These are phyloP conservation scores for Colletotrichum sp. DNA, from an alignment of 2,329 filamentous ascomycete species.

Conservation along the genomic window DNA sequence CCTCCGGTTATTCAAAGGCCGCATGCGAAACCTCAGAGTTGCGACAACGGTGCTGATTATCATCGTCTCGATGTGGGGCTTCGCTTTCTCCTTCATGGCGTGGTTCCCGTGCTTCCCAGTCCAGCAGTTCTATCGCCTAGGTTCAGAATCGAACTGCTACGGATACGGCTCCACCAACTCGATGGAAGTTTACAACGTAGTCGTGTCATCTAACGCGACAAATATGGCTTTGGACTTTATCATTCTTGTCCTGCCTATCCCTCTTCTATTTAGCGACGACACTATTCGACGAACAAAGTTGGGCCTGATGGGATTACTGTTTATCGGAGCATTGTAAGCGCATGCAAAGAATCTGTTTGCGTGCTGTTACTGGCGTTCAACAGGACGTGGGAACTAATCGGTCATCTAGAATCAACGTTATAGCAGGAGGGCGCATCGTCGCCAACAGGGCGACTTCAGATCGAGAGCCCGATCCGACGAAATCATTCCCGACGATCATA, in stretches of 20 bases:
- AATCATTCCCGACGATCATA: not conserved
- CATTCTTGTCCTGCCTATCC: constrained; percentile 4
- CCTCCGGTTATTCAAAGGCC: not conserved
- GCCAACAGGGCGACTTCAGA: not conserved
- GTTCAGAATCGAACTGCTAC: not conserved
- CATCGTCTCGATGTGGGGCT: not conserved
- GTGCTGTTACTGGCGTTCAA: not conserved
- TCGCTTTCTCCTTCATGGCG: not conserved
- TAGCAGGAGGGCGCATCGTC: not conserved
- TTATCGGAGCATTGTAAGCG: not conserved
- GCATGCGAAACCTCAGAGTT: not conserved
- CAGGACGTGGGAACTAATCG: not conserved
- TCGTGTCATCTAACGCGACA: not conserved
- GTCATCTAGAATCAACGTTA: not conserved
- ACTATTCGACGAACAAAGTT: not conserved
- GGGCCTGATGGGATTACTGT: not conserved
- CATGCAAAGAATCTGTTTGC: too few relatives aligned
- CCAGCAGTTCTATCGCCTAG: not conserved
- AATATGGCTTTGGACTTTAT: constrained; percentile 9
- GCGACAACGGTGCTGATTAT: not conserved
- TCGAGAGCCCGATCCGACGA: not conserved
- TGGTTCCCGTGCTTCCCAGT: constrained; percentile 13
- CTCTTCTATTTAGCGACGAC: not conserved
- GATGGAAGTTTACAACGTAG: not conserved
- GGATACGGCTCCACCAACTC: constrained; percentile 6